Conservation (phyloP, 805 yeast species). For the Ascoidea tarda region DNA sequence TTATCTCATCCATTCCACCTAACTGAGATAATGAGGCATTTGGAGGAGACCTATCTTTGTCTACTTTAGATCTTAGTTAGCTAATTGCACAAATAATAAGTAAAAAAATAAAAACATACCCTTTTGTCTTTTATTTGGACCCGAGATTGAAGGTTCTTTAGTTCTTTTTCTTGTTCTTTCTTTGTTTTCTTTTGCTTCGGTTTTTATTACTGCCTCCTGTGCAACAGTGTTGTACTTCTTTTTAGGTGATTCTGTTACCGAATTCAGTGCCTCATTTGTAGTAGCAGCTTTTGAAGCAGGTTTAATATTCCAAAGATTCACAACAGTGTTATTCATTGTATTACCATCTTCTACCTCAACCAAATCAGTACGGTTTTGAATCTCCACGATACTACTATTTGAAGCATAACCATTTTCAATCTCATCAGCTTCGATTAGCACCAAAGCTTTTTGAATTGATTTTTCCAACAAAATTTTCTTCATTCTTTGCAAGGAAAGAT, state of each 20-base stretch:
- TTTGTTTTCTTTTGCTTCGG: not conserved
- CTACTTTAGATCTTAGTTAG: constrained; percentile 11
- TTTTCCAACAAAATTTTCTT: constrained; percentile 7
- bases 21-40: constrained; percentile 50
- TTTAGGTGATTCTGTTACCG: not conserved
- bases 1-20: constrained; percentile 84
- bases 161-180: constrained; percentile 32
- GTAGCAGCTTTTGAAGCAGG: constrained; percentile 7
- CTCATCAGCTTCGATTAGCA: constrained; percentile 3
- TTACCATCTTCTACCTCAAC: constrained; percentile 59
- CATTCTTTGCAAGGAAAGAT: constrained; percentile 4
- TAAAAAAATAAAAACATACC: constrained; percentile 12
- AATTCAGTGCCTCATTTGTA: not conserved
- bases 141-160: constrained; percentile 24
- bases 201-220: constrained; percentile 2
- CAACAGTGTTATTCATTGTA: constrained; percentile 63
- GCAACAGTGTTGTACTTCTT: constrained; percentile 3
- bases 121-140: constrained; percentile 24
- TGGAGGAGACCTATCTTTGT: constrained; percentile 59
- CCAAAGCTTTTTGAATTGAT: constrained; percentile 3
- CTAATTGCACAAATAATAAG: no score
- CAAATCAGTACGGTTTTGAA: constrained; percentile 26
- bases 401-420: constrained; percentile 9
- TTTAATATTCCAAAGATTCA: constrained; percentile 47
- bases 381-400: constrained; percentile 5